Conservation (phyloP, 2,329 filamentous ascomycete species). For the Emergomyces pasteurianus region DNA sequence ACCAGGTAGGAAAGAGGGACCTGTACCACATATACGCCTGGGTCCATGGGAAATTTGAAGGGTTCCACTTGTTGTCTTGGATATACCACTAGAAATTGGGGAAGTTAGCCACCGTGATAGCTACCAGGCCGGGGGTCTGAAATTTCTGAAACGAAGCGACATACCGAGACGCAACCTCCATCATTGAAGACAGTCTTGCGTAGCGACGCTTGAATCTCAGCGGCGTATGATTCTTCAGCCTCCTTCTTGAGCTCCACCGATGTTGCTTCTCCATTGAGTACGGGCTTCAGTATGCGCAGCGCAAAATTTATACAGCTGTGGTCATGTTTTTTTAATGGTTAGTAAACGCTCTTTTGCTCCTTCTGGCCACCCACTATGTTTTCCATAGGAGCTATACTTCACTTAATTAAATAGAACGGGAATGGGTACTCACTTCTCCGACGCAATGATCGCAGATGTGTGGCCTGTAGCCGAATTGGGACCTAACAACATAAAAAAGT, state of each 20-base stretch:
- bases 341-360: background rate
- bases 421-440: constrained; percentile 37
- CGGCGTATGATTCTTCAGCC: constrained; percentile 34
- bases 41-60: constrained; percentile 19
- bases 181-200: constrained; percentile 36
- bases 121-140: background rate
- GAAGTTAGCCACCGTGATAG: background rate
- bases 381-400: background rate
- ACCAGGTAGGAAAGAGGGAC: constrained; percentile 18
- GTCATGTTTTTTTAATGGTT: background rate
- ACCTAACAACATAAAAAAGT: constrained; percentile 24
- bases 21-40: constrained; percentile 18
- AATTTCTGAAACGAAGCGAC: background rate
- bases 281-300: constrained; percentile 44
- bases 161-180: constrained; percentile 18
- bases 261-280: constrained; percentile 33
- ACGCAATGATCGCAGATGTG: constrained; percentile 45
- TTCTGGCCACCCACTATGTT: no score
- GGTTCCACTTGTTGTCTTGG: constrained; percentile 18
- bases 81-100: constrained; percentile 13
- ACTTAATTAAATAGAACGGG: background rate
- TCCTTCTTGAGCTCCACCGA: constrained; percentile 36
- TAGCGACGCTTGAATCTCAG: constrained; percentile 34
- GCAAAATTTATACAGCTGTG: constrained; percentile 43
- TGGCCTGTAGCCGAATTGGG: constrained; percentile 23